A percentile compares a stretch with the other conserved stretches of the same genome.
Evolutionary conservation across 129 eudicot genomes (phyloP).

Genomic region (Scalesia atractyloides): DNA sequence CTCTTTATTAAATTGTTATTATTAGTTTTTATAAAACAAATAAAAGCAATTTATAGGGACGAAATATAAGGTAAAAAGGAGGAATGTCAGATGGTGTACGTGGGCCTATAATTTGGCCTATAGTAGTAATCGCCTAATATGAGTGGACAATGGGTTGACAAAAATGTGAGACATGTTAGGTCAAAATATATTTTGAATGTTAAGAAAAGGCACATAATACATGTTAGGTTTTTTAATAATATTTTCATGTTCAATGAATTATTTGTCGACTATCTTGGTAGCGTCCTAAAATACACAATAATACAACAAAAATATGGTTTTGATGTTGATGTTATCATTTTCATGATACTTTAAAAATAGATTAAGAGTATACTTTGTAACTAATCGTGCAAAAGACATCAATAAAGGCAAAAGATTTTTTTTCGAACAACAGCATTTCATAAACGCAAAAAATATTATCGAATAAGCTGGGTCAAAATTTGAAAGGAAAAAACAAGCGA

Average conservation of each 20-base stretch:
- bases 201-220: neutral
- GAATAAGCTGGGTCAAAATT: no score
- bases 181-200: neutral
- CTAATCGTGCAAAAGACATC: neutral
- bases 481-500: no score
- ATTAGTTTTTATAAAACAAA: neutral
- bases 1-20: no score
- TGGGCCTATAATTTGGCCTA: neutral
- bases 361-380: neutral
- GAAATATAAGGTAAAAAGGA: slow-evolving; percentile 5
- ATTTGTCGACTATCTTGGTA: neutral
- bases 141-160: slow-evolving; percentile 8
- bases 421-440: no score
- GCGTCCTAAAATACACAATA: neutral
- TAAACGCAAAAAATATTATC: no score
- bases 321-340: neutral
- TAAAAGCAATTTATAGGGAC: neutral
- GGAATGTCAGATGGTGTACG: slow-evolving; percentile 30
- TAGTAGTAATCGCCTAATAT: neutral
- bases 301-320: neutral
- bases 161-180: slow-evolving; percentile 26
- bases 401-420: neutral
- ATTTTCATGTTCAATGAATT: neutral
- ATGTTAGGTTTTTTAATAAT: slow-evolving; percentile 31
- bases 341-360: neutral